Evolutionary conservation across 2,329 filamentous ascomycete species (phyloP).

Genomic region (Teratosphaeria gauchensis): DNA sequence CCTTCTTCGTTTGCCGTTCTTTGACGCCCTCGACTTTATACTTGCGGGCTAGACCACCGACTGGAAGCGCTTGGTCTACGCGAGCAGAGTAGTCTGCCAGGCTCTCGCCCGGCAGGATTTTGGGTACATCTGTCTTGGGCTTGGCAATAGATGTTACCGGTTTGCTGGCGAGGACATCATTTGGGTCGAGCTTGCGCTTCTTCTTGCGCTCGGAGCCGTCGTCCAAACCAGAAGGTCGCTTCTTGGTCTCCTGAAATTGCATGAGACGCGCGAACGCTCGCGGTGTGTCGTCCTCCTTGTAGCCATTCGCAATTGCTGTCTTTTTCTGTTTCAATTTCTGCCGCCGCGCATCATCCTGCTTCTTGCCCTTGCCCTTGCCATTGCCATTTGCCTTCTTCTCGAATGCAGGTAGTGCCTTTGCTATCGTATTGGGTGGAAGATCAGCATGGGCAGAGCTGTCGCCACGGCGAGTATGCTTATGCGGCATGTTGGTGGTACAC

Average conservation of each 20-base stretch:
- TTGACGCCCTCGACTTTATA: conserved; percentile 56
- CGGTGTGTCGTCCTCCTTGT: conserved; percentile 69
- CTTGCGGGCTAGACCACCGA: conserved; percentile 54
- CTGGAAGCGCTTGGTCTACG: conserved; percentile 74
- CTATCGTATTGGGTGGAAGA: conserved; percentile 51
- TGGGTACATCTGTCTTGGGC: conserved; percentile 39
- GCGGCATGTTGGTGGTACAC: conserved; percentile 1
- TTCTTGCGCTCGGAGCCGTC: conserved; percentile 45
- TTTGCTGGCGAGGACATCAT: conserved; percentile 2
- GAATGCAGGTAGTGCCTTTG: conserved; percentile 49
- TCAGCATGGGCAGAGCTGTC: conserved; percentile 31
- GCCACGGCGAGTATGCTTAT: conserved; percentile 17
- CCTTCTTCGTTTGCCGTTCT: conserved; percentile 66
- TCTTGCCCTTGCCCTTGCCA: conserved; percentile 17
- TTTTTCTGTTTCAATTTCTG: conserved; percentile 20
- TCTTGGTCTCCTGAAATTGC: conserved; percentile 53
- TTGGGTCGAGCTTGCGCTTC: conserved; percentile 30
- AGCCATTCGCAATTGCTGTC: conserved; percentile 31
- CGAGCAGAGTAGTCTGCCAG: conserved; percentile 71
- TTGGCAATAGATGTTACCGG: conserved; percentile 2
- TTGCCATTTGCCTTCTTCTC: conserved; percentile 31
- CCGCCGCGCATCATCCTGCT: conserved; percentile 13
- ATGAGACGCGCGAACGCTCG: conserved; percentile 81
- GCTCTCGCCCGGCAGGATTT: conserved; percentile 74
- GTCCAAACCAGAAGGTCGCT: conserved; percentile 56